Percentiles rank a stretch among this genome's conserved stretches.
These are phyloP conservation scores for Ceratorhiza oryzae-sativae DNA, from an alignment of 1,284 basidiomycete species.

Conservation along the genomic window DNA sequence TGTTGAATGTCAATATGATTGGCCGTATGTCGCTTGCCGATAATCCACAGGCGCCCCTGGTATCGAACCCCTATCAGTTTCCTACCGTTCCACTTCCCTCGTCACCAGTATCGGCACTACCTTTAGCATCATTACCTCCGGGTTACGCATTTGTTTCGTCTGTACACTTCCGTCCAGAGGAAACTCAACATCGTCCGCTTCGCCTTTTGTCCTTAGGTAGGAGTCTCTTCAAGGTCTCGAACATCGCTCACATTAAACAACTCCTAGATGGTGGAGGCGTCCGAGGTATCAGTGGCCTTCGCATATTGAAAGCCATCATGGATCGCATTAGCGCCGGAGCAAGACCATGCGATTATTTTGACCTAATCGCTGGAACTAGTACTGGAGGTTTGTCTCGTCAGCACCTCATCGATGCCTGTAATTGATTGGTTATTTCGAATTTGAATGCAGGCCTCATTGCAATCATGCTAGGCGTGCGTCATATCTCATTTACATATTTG, in stretches of 20 bases:
- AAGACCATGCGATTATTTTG: constrained; percentile 40
- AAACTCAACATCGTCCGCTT: constrained; percentile 1
- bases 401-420: not conserved
- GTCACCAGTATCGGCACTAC: not conserved
- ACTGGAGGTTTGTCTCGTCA: constrained; percentile 36
- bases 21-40: not conserved
- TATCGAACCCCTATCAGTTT: not conserved
- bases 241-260: not conserved
- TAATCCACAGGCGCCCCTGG: not conserved
- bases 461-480: constrained; percentile 50
- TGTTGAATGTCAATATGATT: constrained; percentile 12
- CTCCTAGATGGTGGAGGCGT: constrained; percentile 41
- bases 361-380: constrained; percentile 40
- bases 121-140: constrained; percentile 15
- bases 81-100: not conserved
- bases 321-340: constrained; percentile 28
- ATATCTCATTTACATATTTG: not conserved
- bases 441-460: constrained; percentile 49
- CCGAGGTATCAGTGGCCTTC: constrained; percentile 36
- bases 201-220: constrained; percentile 23
- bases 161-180: constrained; percentile 20
- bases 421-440: not conserved
- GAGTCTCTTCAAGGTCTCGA: not conserved
- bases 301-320: constrained; percentile 38
- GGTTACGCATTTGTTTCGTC: constrained; percentile 14